These are phyloP conservation scores for Boletus reticulatus DNA, from an alignment of 768 basidiomycete species.

Conservation along the genomic window DNA sequence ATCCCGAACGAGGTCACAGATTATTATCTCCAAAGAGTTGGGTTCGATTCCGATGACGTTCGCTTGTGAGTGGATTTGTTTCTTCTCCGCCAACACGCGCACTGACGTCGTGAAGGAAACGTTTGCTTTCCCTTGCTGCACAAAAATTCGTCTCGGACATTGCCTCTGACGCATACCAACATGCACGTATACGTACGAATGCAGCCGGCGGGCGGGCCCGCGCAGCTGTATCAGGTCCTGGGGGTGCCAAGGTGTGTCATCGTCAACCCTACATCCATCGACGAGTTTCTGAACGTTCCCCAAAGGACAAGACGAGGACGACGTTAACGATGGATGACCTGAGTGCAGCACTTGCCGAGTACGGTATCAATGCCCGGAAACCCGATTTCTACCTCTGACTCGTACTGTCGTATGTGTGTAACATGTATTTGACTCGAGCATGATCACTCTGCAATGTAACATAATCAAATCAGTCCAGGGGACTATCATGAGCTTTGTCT, in stretches of 20 bases:
- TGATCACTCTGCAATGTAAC: background rate
- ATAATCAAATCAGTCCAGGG: background rate
- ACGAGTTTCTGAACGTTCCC: constrained; percentile 3
- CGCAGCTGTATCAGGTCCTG: constrained; percentile 52
- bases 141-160: constrained; percentile 99
- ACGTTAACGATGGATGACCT: constrained; percentile 98
- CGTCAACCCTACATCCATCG: background rate
- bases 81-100: constrained; percentile 1
- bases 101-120: constrained; percentile 58
- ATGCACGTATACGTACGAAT: constrained; percentile 93
- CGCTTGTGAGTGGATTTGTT: constrained; percentile 60
- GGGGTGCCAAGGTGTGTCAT: constrained; percentile 57
- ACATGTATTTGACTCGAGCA: constrained; percentile 1
- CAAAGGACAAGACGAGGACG: constrained; percentile 86
- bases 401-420: constrained; percentile 5
- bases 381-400: constrained; percentile 86
- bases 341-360: constrained; percentile 88
- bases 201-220: constrained; percentile 72
- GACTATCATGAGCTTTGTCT: background rate
- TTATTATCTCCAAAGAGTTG: constrained; percentile 93
- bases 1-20: constrained; percentile 98
- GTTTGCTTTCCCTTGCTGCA: constrained; percentile 90
- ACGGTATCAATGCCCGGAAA: constrained; percentile 91
- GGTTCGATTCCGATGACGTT: constrained; percentile 94
- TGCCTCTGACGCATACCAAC: constrained; percentile 94